Conservation (phyloP, 192 early-diverging fungal species). For the Jimgerdemannia flammicorona region DNA sequence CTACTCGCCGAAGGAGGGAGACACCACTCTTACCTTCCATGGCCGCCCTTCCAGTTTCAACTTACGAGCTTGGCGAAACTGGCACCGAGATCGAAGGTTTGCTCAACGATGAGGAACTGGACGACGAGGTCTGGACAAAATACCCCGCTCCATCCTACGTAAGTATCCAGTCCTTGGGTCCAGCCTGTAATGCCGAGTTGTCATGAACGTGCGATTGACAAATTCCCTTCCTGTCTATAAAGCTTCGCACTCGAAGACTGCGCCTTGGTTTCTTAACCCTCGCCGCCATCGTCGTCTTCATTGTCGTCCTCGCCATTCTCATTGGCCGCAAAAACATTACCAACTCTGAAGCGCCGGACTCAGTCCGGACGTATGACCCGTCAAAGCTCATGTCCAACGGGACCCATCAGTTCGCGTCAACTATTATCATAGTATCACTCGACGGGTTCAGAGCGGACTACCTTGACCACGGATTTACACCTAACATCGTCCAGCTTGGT, state of each 20-base stretch:
- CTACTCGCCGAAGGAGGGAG: too few species aligned
- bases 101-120: not conserved
- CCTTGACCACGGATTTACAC: conserved; percentile 68
- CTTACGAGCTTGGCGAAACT: too few species aligned
- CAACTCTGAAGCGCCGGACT: not conserved
- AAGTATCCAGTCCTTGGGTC: not conserved
- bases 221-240: not conserved
- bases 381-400: conserved; percentile 47
- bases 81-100: not conserved
- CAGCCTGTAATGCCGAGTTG: too few species aligned
- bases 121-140: not conserved
- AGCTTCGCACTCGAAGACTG: not conserved
- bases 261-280: not conserved
- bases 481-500: conserved; percentile 57
- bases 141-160: not conserved
- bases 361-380: not conserved
- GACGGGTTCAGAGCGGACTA: conserved; percentile 90
- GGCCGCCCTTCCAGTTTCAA: too few species aligned
- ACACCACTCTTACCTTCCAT: too few species aligned
- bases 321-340: too few species aligned
- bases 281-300: not conserved
- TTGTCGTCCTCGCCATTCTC: not conserved
- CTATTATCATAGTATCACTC: conserved; percentile 78
- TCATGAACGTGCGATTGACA: too few species aligned
- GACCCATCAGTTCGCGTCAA: conserved; percentile 60